These are phyloP conservation scores for Lichenothelia convexa DNA, from an alignment of 495 filamentous ascomycete species.

Conservation along the genomic window DNA sequence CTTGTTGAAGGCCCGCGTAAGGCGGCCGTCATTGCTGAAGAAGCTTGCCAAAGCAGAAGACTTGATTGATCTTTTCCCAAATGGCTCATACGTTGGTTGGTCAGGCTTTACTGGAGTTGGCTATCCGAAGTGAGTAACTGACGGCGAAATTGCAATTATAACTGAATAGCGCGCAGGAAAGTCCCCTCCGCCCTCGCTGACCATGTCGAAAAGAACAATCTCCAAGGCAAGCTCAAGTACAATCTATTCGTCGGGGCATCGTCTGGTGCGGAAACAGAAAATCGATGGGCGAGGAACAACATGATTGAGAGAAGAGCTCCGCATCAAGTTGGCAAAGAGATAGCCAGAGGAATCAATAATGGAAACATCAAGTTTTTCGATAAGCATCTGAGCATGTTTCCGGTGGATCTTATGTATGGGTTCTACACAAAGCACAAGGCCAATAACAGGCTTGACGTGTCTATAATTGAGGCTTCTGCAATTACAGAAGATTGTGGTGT, in stretches of 20 bases:
- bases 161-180: conserved; percentile 34
- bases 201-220: conserved; percentile 74
- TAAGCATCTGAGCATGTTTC: conserved; percentile 87
- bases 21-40: conserved; percentile 57
- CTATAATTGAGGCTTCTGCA: conserved; percentile 70
- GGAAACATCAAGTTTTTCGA: conserved; percentile 86
- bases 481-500: conserved; percentile 90
- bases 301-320: conserved; percentile 79
- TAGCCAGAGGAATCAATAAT: conserved; percentile 78
- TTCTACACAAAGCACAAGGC: conserved; percentile 67
- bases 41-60: conserved; percentile 68
- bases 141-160: conserved; percentile 1
- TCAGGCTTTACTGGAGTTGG: conserved; percentile 79
- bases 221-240: conserved; percentile 72
- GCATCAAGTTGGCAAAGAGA: conserved; percentile 84
- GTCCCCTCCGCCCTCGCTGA: conserved; percentile 71
- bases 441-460: conserved; percentile 58
- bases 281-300: conserved; percentile 66
- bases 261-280: conserved; percentile 79
- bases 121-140: conserved; percentile 54
- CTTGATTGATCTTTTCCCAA: conserved; percentile 59
- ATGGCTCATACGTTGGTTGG: conserved; percentile 75
- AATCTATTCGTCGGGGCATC: conserved; percentile 78
- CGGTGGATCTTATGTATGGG: conserved; percentile 64
- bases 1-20: conserved; percentile 53